A percentile compares a stretch with the other conserved stretches of the same genome.
Evolutionary conservation across 225 moss, liverwort and hornwort genomes (phyloP).

Genomic region (Pseudoscleropodium purum): DNA sequence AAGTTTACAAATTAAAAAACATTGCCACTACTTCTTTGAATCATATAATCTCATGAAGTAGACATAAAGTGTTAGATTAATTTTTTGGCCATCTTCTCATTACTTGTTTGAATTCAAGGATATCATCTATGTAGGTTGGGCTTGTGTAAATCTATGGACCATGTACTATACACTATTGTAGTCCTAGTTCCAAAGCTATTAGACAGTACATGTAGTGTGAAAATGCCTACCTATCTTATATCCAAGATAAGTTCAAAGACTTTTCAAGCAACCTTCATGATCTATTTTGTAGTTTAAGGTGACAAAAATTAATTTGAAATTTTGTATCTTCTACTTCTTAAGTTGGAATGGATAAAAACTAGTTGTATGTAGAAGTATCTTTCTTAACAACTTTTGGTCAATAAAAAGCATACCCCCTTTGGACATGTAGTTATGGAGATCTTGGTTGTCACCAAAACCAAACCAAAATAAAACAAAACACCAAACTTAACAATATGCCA

Average conservation of each 20-base stretch:
- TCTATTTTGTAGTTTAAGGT: no score
- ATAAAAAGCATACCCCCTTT: not conserved
- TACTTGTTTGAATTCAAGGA: not conserved
- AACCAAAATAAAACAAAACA: not conserved
- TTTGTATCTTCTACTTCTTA: not conserved
- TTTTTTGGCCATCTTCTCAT: not conserved
- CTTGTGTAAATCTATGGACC: not conserved
- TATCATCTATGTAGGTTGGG: no score
- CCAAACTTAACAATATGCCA: not conserved
- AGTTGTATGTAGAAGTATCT: no score
- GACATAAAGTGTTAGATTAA: not conserved
- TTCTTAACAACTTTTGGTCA: not conserved
- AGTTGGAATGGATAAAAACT: not conserved
- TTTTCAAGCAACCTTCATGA: no score
- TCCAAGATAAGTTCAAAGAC: no score
- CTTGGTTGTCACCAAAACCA: not conserved
- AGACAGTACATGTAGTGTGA: no score
- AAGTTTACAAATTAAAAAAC: not conserved
- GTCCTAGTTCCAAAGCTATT: no score
- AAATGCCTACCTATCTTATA: no score
- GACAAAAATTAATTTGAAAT: no score
- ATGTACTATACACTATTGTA: no score
- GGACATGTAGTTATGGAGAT: not conserved
- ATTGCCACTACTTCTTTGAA: not conserved
- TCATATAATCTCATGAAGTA: not conserved